phyloP scores from a whole-genome alignment of 2,329 filamentous ascomycete species.

The Elsinoe perseae region DNA sequence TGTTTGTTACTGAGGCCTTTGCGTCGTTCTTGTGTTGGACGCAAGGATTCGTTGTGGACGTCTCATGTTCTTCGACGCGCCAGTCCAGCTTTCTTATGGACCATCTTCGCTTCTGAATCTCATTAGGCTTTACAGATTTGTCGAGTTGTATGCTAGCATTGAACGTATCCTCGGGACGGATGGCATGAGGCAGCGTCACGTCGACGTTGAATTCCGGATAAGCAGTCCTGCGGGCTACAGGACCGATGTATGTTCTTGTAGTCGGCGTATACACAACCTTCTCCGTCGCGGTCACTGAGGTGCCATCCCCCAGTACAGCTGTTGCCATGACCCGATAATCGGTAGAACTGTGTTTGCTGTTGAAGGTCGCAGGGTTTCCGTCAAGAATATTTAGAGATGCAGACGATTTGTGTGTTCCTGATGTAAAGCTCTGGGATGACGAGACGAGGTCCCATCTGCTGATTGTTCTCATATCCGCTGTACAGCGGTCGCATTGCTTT shows the following conservation, averaged over 20 bases:
- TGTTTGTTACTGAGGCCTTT: background rate
- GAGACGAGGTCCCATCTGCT: background rate
- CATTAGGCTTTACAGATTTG: too few species aligned
- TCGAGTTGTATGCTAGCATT: too few species aligned
- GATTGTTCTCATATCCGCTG: background rate
- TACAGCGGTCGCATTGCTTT: background rate
- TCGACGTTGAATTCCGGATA: background rate
- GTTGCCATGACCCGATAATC: background rate
- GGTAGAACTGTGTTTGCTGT: background rate
- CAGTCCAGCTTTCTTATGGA: background rate
- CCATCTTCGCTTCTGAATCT: too few species aligned
- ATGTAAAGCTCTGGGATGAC: background rate
- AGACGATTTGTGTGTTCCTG: background rate
- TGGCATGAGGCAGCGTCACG: background rate
- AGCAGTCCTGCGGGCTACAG: background rate
- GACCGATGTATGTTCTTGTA: background rate
- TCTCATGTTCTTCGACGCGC: constrained; percentile 9
- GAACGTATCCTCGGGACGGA: background rate
- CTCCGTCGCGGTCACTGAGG: background rate
- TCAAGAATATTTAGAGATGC: background rate
- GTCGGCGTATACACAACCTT: background rate
- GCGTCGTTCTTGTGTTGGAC: background rate
- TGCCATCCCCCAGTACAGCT: background rate
- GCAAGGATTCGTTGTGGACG: background rate
- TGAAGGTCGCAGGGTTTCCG: background rate